Evolutionary conservation across 2,329 filamentous ascomycete genomes (phyloP).

Genomic region (Trichoderma koningii): DNA sequence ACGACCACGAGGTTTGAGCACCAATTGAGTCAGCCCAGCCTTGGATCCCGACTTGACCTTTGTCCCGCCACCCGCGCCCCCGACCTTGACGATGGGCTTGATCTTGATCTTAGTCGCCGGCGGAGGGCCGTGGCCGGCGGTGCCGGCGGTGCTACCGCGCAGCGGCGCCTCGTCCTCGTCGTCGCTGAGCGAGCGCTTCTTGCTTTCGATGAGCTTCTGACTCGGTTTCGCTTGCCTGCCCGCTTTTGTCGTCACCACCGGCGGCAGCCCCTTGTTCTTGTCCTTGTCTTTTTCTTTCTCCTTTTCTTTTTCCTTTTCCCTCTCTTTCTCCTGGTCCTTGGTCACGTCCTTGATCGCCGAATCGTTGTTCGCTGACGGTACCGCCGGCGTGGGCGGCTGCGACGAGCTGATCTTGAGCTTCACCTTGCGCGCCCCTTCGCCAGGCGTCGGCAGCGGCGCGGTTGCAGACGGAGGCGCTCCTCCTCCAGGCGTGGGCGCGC

Average conservation of each 20-base stretch:
- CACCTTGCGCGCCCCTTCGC: constrained; percentile 42
- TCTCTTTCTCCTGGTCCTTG: constrained; percentile 24
- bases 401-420: constrained; percentile 48
- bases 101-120: constrained; percentile 59
- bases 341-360: constrained; percentile 7
- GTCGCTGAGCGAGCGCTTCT: constrained; percentile 62
- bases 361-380: constrained; percentile 11
- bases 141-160: constrained; percentile 51
- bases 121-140: constrained; percentile 37
- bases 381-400: constrained; percentile 44
- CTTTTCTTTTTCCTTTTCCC: constrained; percentile 11
- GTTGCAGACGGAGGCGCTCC: constrained; percentile 15
- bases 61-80: constrained; percentile 3
- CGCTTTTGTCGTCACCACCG: constrained; percentile 56
- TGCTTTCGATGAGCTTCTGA: constrained; percentile 57
- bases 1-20: constrained; percentile 66
- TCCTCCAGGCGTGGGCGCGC: constrained; percentile 30
- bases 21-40: constrained; percentile 42
- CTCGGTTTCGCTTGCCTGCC: constrained; percentile 62
- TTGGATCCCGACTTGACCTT: constrained; percentile 38
- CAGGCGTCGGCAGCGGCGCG: constrained; percentile 32
- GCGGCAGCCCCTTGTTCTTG: constrained; percentile 23
- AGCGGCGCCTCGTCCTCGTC: constrained; percentile 48
- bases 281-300: not conserved
- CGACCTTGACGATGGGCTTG: constrained; percentile 33